Conservation (phyloP, 106 monocot genomes). For the Allium sativum region DNA sequence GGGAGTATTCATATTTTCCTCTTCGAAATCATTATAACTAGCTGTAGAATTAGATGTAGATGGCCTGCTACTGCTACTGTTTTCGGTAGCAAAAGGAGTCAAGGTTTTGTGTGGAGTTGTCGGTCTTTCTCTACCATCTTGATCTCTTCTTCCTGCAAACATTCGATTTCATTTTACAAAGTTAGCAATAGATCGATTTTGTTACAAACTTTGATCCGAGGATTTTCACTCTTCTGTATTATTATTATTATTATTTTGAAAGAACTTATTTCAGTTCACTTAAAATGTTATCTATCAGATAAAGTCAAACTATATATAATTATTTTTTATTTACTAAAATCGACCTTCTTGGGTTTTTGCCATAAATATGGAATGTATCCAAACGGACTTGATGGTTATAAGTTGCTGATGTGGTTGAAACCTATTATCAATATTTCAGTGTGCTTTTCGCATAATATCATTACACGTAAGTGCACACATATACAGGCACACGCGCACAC, state of each 20-base stretch:
- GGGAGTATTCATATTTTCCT: conserved; percentile 18
- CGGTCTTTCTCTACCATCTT: background rate
- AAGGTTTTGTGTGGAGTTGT: conserved; percentile 26
- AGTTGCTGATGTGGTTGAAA: too few relatives aligned
- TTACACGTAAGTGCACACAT: too few relatives aligned
- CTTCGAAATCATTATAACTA: background rate
- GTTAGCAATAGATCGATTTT: too few relatives aligned
- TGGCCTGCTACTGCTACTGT: background rate
- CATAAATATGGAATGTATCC: too few relatives aligned
- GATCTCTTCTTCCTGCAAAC: conserved; percentile 8
- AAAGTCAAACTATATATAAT: too few relatives aligned
- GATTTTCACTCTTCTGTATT: background rate
- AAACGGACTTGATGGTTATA: too few relatives aligned
- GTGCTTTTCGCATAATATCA: too few relatives aligned
- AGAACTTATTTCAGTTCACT: background rate
- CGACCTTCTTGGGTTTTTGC: too few relatives aligned
- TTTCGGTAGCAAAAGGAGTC: conserved; percentile 13
- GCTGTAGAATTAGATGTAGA: too few relatives aligned
- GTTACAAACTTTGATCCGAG: background rate
- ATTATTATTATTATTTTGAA: background rate
- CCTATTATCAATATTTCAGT: too few relatives aligned
- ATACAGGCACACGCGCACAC: too few relatives aligned
- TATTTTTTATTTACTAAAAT: too few relatives aligned
- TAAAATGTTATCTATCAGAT: background rate
- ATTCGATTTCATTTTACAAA: background rate